Percentiles rank a stretch among this genome's conserved stretches.
Conservation (phyloP, 2,329 filamentous ascomycete species). For the Proliferodiscus dingleyae region DNA sequence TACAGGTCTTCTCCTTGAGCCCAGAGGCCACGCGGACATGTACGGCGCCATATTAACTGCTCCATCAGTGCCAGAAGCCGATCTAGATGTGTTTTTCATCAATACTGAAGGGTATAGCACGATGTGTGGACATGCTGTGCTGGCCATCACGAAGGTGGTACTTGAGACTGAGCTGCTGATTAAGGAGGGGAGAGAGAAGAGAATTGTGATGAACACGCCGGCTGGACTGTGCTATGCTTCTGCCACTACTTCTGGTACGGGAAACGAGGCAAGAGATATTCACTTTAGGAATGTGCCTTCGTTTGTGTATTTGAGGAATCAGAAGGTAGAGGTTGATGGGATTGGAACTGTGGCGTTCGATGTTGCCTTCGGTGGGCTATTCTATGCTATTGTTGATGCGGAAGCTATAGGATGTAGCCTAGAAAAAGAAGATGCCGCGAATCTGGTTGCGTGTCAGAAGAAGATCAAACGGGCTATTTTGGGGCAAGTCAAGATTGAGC, state of each 20-base stretch:
- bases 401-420: background rate
- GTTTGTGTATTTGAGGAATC: background rate
- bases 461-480: background rate
- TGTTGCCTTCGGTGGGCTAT: background rate
- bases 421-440: background rate
- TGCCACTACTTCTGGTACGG: background rate
- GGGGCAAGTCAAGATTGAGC: background rate
- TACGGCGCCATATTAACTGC: constrained; percentile 4
- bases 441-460: background rate
- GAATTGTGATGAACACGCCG: background rate
- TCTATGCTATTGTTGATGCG: background rate
- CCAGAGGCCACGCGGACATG: constrained; percentile 7
- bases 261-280: background rate
- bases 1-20: constrained; percentile 2
- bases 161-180: background rate
- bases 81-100: constrained; percentile 6
- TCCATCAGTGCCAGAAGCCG: background rate
- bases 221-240: background rate
- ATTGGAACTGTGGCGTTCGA: background rate
- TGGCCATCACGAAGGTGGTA: constrained; percentile 2
- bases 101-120: constrained; percentile 3
- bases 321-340: background rate
- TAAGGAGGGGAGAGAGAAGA: constrained; percentile 2
- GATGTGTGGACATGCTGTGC: constrained; percentile 6
- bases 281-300: constrained; percentile 2